Evolutionary conservation across 2,329 filamentous ascomycete genomes (phyloP).

Genomic region (Aureobasidium sp.): DNA sequence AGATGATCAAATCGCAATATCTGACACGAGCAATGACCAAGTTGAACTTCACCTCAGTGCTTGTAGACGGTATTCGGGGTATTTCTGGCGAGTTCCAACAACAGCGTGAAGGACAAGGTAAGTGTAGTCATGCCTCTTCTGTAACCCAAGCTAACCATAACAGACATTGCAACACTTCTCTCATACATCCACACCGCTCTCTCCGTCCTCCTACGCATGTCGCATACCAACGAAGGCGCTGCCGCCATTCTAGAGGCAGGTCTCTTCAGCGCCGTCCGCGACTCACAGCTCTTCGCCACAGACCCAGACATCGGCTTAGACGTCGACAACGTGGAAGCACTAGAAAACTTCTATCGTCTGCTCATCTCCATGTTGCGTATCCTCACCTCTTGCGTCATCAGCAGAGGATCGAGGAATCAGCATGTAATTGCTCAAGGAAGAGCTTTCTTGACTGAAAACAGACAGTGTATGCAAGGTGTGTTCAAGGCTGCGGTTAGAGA

Average conservation of each 20-base stretch:
- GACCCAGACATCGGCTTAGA: conserved; percentile 88
- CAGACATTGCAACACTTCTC: conserved; percentile 48
- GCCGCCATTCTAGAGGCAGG: conserved; percentile 82
- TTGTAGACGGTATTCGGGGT: conserved; percentile 77
- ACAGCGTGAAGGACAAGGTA: conserved; percentile 24
- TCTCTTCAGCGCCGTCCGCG: conserved; percentile 70
- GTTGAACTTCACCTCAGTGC: conserved; percentile 82
- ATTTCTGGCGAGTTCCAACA: conserved; percentile 58
- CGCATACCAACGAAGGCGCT: conserved; percentile 76
- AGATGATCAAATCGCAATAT: conserved; percentile 57
- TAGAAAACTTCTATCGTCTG: conserved; percentile 76
- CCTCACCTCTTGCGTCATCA: conserved; percentile 71
- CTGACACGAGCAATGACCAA: conserved; percentile 73
- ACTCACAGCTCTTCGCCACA: conserved; percentile 76
- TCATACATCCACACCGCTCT: conserved; percentile 66
- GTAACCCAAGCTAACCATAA: conserved; percentile 2
- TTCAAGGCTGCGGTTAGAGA: conserved; percentile 65
- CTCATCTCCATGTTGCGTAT: conserved; percentile 74
- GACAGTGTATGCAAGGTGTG: conserved; percentile 75
- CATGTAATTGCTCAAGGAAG: conserved; percentile 64
- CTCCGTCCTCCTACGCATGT: conserved; percentile 72
- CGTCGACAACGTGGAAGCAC: conserved; percentile 58
- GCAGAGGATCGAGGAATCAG: conserved; percentile 71
- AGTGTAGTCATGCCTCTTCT: background rate
- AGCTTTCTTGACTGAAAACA: conserved; percentile 72